Percentiles rank a stretch among this genome's conserved stretches.
These are phyloP conservation scores for Elongisporangium anandrum DNA, from an alignment of 352 stramenopile genomes.

Conservation along the genomic window DNA sequence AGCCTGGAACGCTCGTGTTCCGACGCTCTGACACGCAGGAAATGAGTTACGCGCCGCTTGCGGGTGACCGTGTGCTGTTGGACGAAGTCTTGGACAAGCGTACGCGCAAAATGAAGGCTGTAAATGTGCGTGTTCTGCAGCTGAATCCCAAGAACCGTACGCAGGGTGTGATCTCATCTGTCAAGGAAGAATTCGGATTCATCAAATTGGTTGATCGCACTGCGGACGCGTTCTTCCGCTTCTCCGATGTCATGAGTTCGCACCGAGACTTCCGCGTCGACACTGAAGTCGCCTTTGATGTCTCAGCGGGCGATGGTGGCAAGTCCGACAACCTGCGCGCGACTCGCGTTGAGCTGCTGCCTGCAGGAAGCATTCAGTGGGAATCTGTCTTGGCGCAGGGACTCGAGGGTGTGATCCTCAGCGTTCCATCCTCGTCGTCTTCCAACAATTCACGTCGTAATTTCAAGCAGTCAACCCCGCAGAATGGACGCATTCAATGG, in stretches of 20 bases:
- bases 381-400: slow-evolving; percentile 39
- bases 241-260: slow-evolving; percentile 67
- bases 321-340: slow-evolving; percentile 58
- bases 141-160: slow-evolving; percentile 69
- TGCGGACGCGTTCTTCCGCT: slow-evolving; percentile 70
- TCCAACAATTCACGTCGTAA: slow-evolving; percentile 17
- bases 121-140: slow-evolving; percentile 56
- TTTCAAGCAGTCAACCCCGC: slow-evolving; percentile 26
- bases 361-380: slow-evolving; percentile 57
- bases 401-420: slow-evolving; percentile 39
- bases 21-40: slow-evolving; percentile 57
- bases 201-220: slow-evolving; percentile 74
- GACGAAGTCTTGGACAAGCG: slow-evolving; percentile 74
- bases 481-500: slow-evolving; percentile 45
- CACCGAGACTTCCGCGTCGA: slow-evolving; percentile 40
- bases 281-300: slow-evolving; percentile 72
- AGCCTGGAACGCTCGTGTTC: slow-evolving; percentile 34
- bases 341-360: slow-evolving; percentile 53
- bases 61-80: slow-evolving; percentile 59
- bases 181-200: slow-evolving; percentile 83
- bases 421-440: slow-evolving; percentile 26
- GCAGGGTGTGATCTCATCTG: slow-evolving; percentile 52
- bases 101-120: slow-evolving; percentile 43
- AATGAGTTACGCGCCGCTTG: slow-evolving; percentile 53
- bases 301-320: slow-evolving; percentile 24